Base-by-base conservation (phyloP, 2,329 filamentous ascomycete genomes). In the Ophiostoma perfectum region DNA sequence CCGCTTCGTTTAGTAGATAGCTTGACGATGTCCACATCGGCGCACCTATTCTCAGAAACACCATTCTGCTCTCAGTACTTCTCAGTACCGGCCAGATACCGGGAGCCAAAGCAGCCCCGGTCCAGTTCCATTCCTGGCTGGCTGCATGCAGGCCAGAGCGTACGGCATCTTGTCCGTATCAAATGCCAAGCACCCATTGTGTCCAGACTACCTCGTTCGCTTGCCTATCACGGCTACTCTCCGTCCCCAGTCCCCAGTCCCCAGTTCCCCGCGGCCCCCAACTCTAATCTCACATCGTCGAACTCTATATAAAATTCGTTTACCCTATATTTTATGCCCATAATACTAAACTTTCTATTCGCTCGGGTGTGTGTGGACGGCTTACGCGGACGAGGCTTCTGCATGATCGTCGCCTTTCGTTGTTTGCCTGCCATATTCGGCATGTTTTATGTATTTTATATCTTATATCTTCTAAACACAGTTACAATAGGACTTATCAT, bases 161-260 rank as follows among this genome's bases (percentile, higher is more conserved):
- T 9, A 55, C 49, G 27, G 49, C 49, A 36, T 27, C 8, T 55
- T 14, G n/a, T 55, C n/a, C 49, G 49, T 9, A 12, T 12, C 8
- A 2, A 18, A 52, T 52, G n/a, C 45, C 45, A 47, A 52, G 18
- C 7, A 7, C 7, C 18, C 5, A 52, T 18, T 12, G 27, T 60
- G 1, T 47, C 44, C 11, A 47, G 44, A 14, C 44, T 16, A 12
- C 5, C 27, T 39, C 27, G 55, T 60, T 18, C 27, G 27, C 9
- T 49, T 60, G 27, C 27, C 27, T 60, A 60, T 60, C 55, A 38
- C 11, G 55, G 55, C 55, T 39, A 60, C 55, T 12, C 55, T 16
- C 52, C 45, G 45, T 49, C 45, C 45, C 11, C 27, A 11, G 27
- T 27, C 27, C 27, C 27, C 27, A 27, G 27, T 27, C 27, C 27